Base-by-base conservation (phyloP, 305 asterid species). In the Rubia peregrina region DNA sequence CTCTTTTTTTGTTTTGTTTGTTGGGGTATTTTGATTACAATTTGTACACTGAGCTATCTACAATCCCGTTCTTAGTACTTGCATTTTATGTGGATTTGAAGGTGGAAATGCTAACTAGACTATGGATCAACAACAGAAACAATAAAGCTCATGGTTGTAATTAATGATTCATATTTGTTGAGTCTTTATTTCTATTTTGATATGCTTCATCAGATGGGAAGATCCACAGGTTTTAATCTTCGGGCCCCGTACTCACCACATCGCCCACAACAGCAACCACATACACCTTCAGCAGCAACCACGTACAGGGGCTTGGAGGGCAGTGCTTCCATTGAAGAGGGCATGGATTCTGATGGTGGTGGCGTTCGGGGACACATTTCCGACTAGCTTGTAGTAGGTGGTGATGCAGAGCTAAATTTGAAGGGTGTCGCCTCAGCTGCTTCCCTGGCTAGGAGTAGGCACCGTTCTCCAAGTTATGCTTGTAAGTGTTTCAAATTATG, bases 101-200 rank as follows among this genome's bases (percentile, higher is more conserved):
- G 99, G 97, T 87, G 95, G 96, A 73, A 89, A 80, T 83, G 81
- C 85, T 71, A 98, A 92, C 76, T 92, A 81, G 77, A 73, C 90
- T 10, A 82, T 90, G 96, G 97, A 90, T 69, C 78, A 86, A 48
- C 97, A 89, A 83, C 99, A 89, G 87, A 95, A 90, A 85, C 98
- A 24, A 24, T n/a, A n/a, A 92, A 67, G 33, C 53, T 30, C 64
- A 36, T 11, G 49, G n/a, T 21, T 48, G 43, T 1, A 24, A 36
- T 22, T 42, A 53, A 56, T 44, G 19, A 19, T 53, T 56, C 33
- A 43, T 59, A 44, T 70, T 14, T 1, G 16, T 22, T 43, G 56
- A 69, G 1, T 40, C 22, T 24, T 8, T 8, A 24, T 21, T 65
- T 41, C 21, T 64, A 36, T 56, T 49, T 63, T 21, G 13, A 68